Base-by-base conservation (phyloP, 495 filamentous ascomycete species). In the Podospora fimiseda region DNA sequence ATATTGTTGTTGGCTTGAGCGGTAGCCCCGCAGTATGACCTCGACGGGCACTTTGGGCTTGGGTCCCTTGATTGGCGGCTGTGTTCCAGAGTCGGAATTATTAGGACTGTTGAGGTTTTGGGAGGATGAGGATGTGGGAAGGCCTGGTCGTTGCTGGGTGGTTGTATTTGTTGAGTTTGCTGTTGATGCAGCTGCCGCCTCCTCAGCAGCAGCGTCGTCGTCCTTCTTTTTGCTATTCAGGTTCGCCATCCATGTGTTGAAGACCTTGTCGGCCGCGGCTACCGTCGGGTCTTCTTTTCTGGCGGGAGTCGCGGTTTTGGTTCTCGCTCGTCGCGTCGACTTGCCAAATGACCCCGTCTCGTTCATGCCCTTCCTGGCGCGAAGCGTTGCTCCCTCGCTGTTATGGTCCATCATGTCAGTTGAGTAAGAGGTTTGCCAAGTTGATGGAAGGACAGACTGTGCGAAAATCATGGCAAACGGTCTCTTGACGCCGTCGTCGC, bases 21-120 rank as follows among this genome's bases (percentile, higher is more conserved):
- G 79, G 68, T 88, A 95, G n/a, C 90, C 90, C 54, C 88, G 85
- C 20, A 96, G 73, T 21, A 94, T 82, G 52, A 91, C 81, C 66
- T 95, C 88, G 16, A 83, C 90, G 11, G 90, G 89, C 58, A 69
- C 63, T 48, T 33, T 60, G 48, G 52, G 58, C 50, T 48, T 65
- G 45, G 24, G 13, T 39, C 53, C 53, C 13, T 55, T 60, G 33
- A 38, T 55, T 16, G 60, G 59, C 11, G 64, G 43, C 8, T 61
- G 53, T 16, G 62, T 48, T 2, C 62, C 49, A 22, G 55, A 53
- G 4, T 72, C 70, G 30, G 70, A n/a, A n/a, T n/a, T n/a, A n/a
- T n/a, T n/a, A n/a, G n/a, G n/a, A n/a, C n/a, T 70, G 15, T 58
- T 48, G 42, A 50, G 30, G 46, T 47, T 53, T 48, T 67, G 65